A percentile compares a stretch with the other conserved stretches of the same genome.
phyloP scores from a whole-genome alignment of 2,329 filamentous ascomycete genomes.

The Fusarium agapanthi region DNA sequence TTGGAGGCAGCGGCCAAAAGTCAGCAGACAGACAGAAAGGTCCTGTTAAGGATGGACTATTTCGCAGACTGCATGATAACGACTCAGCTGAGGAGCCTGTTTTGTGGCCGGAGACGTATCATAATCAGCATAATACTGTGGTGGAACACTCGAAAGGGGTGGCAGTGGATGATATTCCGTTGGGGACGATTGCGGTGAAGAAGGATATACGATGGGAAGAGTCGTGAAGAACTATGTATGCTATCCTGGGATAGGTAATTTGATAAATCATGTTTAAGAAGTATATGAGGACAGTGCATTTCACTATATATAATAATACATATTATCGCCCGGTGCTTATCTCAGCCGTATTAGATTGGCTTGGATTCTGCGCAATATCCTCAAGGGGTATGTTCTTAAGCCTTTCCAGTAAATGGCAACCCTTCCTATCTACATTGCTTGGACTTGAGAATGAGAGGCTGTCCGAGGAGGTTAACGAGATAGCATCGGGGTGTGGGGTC shows the following conservation, averaged over 20 bases:
- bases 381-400: not conserved
- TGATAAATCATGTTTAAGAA: accelerated
- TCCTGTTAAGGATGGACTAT: not conserved
- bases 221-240: accelerated
- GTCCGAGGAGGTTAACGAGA: not conserved
- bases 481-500: not conserved
- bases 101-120: not conserved
- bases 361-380: not conserved
- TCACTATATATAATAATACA: not conserved
- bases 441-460: not conserved
- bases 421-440: not conserved
- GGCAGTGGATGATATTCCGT: not conserved
- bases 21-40: not conserved
- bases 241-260: too few relatives aligned
- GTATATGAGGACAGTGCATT: too few relatives aligned
- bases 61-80: not conserved
- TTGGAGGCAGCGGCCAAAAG: not conserved
- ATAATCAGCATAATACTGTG: not conserved
- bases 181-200: not conserved
- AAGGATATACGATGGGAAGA: not conserved
- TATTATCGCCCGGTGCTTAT: too few relatives aligned
- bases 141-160: not conserved
- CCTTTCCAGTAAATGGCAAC: not conserved
- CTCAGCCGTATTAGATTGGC: too few relatives aligned
- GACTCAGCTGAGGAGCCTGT: slow-evolving; percentile 9